These are phyloP conservation scores for Amanita phalloides DNA, from an alignment of 768 basidiomycete species.

Conservation along the genomic window DNA sequence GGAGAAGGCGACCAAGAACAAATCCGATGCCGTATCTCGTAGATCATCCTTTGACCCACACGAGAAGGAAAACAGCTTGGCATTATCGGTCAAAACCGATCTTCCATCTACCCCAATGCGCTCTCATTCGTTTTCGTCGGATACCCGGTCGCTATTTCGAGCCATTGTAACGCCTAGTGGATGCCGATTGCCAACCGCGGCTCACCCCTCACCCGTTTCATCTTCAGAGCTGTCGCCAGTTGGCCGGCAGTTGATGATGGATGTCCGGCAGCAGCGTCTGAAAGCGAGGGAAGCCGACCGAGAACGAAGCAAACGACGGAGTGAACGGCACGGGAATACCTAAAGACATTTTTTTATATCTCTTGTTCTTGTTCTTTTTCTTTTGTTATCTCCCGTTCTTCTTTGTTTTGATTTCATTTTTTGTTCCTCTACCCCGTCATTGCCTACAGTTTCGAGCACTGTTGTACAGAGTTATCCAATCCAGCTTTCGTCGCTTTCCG, in stretches of 20 bases:
- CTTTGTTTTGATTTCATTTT: background rate
- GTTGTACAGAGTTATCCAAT: slow-evolving; percentile 1
- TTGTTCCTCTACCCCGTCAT: slow-evolving; percentile 2
- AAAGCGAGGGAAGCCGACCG: slow-evolving; percentile 27
- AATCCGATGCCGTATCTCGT: slow-evolving; percentile 1
- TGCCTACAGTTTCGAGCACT: background rate
- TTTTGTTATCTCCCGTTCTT: background rate
- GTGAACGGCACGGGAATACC: slow-evolving; percentile 2
- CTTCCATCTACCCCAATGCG: slow-evolving; percentile 38
- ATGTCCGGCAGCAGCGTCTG: slow-evolving; percentile 39
- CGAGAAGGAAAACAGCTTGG: slow-evolving; percentile 30
- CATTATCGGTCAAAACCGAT: slow-evolving; percentile 22
- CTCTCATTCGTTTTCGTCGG: slow-evolving; percentile 19
- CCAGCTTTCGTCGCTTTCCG: background rate
- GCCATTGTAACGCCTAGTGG: slow-evolving; percentile 28
- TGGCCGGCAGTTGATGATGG: slow-evolving; percentile 56
- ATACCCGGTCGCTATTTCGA: slow-evolving; percentile 24
- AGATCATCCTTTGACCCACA: slow-evolving; percentile 10
- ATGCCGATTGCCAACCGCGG: slow-evolving; percentile 35
- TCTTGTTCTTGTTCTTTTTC: background rate
- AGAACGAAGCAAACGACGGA: slow-evolving; percentile 11
- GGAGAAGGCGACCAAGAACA: slow-evolving; percentile 10
- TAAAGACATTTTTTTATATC: background rate
- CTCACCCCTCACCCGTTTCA: slow-evolving; percentile 48
- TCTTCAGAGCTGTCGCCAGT: slow-evolving; percentile 69